Percentiles rank a stretch among this genome's conserved stretches.
Conservation (phyloP, 768 basidiomycete genomes). For the Steccherinum ochraceum region DNA sequence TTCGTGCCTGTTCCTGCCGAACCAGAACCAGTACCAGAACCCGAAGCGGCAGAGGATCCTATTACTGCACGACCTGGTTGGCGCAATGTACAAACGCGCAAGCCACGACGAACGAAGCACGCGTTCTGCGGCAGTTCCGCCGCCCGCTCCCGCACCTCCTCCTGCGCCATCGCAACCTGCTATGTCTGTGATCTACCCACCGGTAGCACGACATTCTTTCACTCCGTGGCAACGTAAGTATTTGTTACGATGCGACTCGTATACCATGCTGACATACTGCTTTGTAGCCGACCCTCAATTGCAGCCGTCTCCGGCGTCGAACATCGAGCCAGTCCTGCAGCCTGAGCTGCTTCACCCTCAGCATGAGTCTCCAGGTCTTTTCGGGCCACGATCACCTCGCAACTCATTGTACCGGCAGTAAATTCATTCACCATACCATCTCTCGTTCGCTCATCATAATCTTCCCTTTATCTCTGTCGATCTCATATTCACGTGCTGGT, state of each 20-base stretch:
- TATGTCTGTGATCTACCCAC: too few species aligned
- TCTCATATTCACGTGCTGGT: not conserved
- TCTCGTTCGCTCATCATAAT: not conserved
- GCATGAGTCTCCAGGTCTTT: constrained; percentile 57
- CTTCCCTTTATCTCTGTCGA: not conserved
- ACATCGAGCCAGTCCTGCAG: not conserved
- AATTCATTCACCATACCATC: too few species aligned
- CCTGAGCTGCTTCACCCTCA: not conserved
- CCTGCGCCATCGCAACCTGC: constrained; percentile 15
- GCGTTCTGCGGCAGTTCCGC: constrained; percentile 11
- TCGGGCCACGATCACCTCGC: constrained; percentile 70
- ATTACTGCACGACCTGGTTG: constrained; percentile 51
- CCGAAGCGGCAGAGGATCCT: constrained; percentile 26
- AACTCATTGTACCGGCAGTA: constrained; percentile 20
- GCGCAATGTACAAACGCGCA: constrained; percentile 33
- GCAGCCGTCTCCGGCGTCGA: constrained; percentile 54
- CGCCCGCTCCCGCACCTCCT: constrained; percentile 17
- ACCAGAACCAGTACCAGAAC: constrained; percentile 37
- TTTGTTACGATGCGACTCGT: not conserved
- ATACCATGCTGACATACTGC: not conserved
- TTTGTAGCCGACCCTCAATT: constrained; percentile 51
- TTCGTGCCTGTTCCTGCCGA: constrained; percentile 22
- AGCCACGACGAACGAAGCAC: constrained; percentile 9
- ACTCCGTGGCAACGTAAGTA: constrained; percentile 37
- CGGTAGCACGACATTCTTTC: constrained; percentile 26